Percentiles rank a stretch among this genome's conserved stretches.
These are phyloP conservation scores for Trapa incisa DNA, from an alignment of 345 rosid species.

Conservation along the genomic window DNA sequence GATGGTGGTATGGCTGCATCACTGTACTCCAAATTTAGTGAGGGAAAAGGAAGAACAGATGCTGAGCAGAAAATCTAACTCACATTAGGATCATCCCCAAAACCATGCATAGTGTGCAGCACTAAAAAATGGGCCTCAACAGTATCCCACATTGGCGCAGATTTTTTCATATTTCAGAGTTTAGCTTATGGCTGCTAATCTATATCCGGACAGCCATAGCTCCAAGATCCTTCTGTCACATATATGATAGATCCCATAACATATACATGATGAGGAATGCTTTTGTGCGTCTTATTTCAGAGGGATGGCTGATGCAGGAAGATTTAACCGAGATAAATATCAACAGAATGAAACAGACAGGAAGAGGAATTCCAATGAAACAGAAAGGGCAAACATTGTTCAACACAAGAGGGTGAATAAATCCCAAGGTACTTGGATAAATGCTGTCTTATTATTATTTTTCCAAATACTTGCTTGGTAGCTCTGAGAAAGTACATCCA, in stretches of 20 bases:
- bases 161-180: too few species aligned
- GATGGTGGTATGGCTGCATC: too few species aligned
- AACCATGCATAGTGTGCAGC: conserved; percentile 97
- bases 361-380: neutral
- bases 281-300: neutral
- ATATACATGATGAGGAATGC: too few species aligned
- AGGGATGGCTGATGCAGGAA: neutral
- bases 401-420: neutral
- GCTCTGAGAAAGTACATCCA: neutral
- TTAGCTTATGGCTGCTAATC: too few species aligned
- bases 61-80: neutral
- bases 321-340: neutral
- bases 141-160: too few species aligned
- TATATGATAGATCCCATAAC: too few species aligned
- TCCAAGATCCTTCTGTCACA: too few species aligned
- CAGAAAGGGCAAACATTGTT: neutral
- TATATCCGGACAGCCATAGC: too few species aligned
- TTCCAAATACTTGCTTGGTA: neutral
- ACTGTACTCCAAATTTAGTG: neutral
- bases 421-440: neutral
- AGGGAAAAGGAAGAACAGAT: neutral
- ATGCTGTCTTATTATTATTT: too few species aligned
- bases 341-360: neutral
- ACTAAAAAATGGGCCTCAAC: conserved; percentile 17
- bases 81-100: conserved; percentile 70